A percentile compares a stretch with the other conserved stretches of the same genome.
Evolutionary conservation across 768 basidiomycete species (phyloP).

Genomic region (Gelatoporia subvermispora): DNA sequence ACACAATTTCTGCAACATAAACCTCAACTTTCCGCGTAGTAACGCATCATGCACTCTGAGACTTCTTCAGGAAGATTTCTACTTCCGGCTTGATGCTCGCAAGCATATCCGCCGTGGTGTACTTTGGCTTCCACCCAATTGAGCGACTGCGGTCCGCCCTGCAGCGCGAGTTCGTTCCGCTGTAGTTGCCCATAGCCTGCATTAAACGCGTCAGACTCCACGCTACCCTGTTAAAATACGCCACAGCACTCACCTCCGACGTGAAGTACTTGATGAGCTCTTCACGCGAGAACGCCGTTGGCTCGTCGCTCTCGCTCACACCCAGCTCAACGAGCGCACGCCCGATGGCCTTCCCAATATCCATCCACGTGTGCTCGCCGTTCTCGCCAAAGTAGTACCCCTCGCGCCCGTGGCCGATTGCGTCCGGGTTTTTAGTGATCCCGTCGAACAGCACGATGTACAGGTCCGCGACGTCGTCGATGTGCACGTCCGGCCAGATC

Average conservation of each 20-base stretch:
- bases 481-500: conserved; percentile 54
- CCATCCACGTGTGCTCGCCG: conserved; percentile 28
- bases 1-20: too few species aligned
- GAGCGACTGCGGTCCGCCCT: conserved; percentile 28
- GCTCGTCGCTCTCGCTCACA: conserved; percentile 27
- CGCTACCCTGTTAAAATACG: too few species aligned
- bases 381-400: conserved; percentile 31
- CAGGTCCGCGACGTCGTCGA: conserved; percentile 47
- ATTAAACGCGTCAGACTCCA: not conserved
- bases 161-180: conserved; percentile 21
- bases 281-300: conserved; percentile 39
- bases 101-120: conserved; percentile 45
- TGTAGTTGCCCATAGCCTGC: conserved; percentile 19
- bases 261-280: conserved; percentile 36
- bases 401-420: conserved; percentile 29
- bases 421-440: conserved; percentile 19
- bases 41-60: too few species aligned
- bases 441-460: conserved; percentile 39
- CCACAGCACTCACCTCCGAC: not conserved
- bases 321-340: conserved; percentile 30
- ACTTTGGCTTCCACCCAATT: conserved; percentile 51
- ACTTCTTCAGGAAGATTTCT: conserved; percentile 10
- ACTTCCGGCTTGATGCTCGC: conserved; percentile 44
- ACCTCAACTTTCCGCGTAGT: too few species aligned
- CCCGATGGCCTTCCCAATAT: conserved; percentile 33